These are phyloP conservation scores for Elaeis oleifera DNA, from an alignment of 202 grass and related monocot genomes.

Conservation along the genomic window DNA sequence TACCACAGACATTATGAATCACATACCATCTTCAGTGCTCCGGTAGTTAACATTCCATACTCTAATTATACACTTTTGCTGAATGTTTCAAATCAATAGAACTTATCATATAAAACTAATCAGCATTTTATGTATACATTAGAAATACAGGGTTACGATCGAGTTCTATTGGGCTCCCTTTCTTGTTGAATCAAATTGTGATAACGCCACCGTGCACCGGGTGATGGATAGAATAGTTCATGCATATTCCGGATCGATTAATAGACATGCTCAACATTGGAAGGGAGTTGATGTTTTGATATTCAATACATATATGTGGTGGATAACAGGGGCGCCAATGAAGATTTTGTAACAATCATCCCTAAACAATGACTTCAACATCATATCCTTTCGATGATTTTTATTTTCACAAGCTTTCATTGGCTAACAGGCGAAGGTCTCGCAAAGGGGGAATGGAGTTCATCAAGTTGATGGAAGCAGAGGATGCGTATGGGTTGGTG, in stretches of 20 bases:
- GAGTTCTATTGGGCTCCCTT: slow-evolving; percentile 99
- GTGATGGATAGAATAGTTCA: slow-evolving; percentile 59
- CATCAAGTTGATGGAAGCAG: slow-evolving; percentile 64
- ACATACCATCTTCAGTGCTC: slow-evolving; percentile 74
- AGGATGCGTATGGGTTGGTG: slow-evolving; percentile 59
- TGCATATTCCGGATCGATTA: slow-evolving; percentile 43
- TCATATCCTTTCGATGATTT: neutral
- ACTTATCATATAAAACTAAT: neutral
- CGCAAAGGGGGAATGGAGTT: slow-evolving; percentile 50
- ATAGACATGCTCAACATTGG: slow-evolving; percentile 68
- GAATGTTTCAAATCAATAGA: too few relatives aligned
- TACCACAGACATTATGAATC: slow-evolving; percentile 61
- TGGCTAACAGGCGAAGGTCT: slow-evolving; percentile 50
- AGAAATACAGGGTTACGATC: slow-evolving; percentile 84
- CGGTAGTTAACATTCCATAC: slow-evolving; percentile 27
- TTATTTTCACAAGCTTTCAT: neutral
- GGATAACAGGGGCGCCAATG: slow-evolving; percentile 49
- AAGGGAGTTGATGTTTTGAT: slow-evolving; percentile 76
- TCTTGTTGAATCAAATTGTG: slow-evolving; percentile 87
- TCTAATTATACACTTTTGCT: too few relatives aligned
- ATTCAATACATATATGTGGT: slow-evolving; percentile 98
- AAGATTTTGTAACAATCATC: slow-evolving; percentile 52
- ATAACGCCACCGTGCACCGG: slow-evolving; percentile 53
- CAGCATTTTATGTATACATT: slow-evolving; percentile 1
- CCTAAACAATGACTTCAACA: neutral